Percentiles rank a stretch among this genome's conserved stretches.
Evolutionary conservation across 176 grass and related monocot species (phyloP).

Genomic region (Melocanna baccifera): DNA sequence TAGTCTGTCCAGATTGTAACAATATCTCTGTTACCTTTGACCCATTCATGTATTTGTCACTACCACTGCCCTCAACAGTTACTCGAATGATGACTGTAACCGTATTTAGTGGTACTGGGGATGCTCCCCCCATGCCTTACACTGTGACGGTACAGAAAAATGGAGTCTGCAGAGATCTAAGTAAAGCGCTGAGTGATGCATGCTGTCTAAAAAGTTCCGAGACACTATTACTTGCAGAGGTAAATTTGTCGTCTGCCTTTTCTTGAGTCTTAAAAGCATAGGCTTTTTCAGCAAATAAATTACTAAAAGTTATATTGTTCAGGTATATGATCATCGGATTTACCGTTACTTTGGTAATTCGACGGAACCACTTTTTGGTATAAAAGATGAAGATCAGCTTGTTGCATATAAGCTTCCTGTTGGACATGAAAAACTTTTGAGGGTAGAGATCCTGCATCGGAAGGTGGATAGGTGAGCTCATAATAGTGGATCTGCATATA

Average conservation of each 20-base stretch:
- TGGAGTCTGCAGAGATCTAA: conserved; percentile 64
- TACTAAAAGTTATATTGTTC: not conserved
- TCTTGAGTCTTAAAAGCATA: not conserved
- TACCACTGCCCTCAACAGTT: conserved; percentile 80
- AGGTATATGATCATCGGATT: conserved; percentile 84
- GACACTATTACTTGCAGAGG: conserved; percentile 82
- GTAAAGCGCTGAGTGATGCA: conserved; percentile 51
- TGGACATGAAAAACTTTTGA: conserved; percentile 64
- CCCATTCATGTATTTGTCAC: conserved; percentile 96
- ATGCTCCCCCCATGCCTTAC: conserved; percentile 75
- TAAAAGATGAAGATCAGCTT: conserved; percentile 92
- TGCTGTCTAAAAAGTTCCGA: conserved; percentile 74
- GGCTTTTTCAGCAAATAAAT: not conserved
- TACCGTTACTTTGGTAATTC: conserved; percentile 61
- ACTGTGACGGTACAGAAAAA: conserved; percentile 81
- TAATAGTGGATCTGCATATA: not conserved
- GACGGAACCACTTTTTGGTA: conserved; percentile 42
- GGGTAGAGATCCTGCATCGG: conserved; percentile 72
- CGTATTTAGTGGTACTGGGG: conserved; percentile 78
- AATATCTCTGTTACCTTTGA: conserved; percentile 98
- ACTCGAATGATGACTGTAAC: conserved; percentile 85
- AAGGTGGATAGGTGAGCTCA: conserved; percentile 60
- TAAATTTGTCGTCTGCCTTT: conserved; percentile 13
- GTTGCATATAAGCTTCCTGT: conserved; percentile 83
- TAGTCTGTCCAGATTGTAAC: conserved; percentile 83